Evolutionary conservation across 345 rosid species (phyloP).

Genomic region (Syzygium aromaticum): DNA sequence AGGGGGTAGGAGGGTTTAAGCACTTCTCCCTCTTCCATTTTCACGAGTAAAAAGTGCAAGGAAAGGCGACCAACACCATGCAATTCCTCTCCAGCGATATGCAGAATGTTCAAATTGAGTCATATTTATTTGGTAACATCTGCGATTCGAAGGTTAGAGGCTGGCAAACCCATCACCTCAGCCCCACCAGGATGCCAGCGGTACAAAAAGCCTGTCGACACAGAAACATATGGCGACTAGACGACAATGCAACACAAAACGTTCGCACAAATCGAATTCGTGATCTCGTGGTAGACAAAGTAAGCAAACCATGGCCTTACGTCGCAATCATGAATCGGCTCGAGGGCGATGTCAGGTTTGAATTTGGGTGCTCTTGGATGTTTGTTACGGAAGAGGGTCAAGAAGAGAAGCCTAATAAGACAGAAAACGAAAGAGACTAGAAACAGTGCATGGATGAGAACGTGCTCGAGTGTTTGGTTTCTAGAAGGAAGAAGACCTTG

Average conservation of each 20-base stretch:
- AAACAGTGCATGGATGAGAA: neutral
- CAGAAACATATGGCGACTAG: neutral
- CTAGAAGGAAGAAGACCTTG: neutral
- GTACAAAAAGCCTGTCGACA: neutral
- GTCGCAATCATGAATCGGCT: neutral
- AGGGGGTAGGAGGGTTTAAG: neutral
- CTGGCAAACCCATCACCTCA: fast-evolving
- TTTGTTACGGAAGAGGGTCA: neutral
- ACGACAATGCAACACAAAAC: fast-evolving
- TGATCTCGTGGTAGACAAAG: neutral
- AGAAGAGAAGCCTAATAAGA: neutral
- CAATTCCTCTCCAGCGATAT: neutral
- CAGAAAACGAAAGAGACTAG: neutral
- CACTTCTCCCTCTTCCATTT: neutral
- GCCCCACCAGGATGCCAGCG: fast-evolving
- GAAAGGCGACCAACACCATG: neutral
- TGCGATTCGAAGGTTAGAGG: neutral
- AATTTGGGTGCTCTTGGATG: neutral
- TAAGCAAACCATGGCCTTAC: fast-evolving
- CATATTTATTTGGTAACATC: fast-evolving
- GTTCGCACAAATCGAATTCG: neutral
- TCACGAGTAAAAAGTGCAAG: neutral
- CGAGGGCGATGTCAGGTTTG: neutral
- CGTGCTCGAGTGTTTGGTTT: neutral
- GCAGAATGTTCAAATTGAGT: neutral